Conservation (phyloP, 768 basidiomycete species). For the Termitomyces sp. region DNA sequence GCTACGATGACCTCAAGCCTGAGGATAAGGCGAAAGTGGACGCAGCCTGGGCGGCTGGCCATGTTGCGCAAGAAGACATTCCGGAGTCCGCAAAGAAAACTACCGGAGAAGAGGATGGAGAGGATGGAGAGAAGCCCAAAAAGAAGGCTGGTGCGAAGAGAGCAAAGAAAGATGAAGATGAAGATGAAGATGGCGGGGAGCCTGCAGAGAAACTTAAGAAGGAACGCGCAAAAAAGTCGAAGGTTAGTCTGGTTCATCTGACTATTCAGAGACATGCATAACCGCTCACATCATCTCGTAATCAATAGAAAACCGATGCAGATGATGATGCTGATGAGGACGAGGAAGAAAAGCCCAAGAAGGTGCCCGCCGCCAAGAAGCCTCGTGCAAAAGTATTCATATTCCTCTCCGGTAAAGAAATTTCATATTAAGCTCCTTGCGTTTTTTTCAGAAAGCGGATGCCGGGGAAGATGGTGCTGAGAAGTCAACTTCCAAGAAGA, state of each 20-base stretch:
- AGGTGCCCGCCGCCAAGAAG: constrained; percentile 33
- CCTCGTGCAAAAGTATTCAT: constrained; percentile 24
- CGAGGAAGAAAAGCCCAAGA: constrained; percentile 52
- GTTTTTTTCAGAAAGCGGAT: constrained; percentile 21
- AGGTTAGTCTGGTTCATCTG: constrained; percentile 3
- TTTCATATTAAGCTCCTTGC: background rate
- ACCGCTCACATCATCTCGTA: background rate
- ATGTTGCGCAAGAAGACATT: constrained; percentile 82
- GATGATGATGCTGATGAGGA: constrained; percentile 30
- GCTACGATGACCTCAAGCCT: constrained; percentile 67
- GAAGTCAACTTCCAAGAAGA: constrained; percentile 41
- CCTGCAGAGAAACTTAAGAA: constrained; percentile 20
- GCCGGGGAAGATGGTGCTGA: constrained; percentile 38
- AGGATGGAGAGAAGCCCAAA: constrained; percentile 24
- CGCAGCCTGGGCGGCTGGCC: constrained; percentile 72
- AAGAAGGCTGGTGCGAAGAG: constrained; percentile 34
- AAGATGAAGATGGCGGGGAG: constrained; percentile 8
- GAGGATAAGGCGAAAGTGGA: constrained; percentile 70
- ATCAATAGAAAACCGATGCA: constrained; percentile 16
- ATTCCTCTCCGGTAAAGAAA: background rate
- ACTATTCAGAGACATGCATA: background rate
- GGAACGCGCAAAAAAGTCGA: constrained; percentile 12
- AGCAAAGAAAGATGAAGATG: constrained; percentile 21
- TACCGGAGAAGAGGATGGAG: constrained; percentile 11
- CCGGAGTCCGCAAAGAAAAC: constrained; percentile 68